Evolutionary conservation across 495 filamentous ascomycete genomes (phyloP).

Genomic region (Xylaria venustula): DNA sequence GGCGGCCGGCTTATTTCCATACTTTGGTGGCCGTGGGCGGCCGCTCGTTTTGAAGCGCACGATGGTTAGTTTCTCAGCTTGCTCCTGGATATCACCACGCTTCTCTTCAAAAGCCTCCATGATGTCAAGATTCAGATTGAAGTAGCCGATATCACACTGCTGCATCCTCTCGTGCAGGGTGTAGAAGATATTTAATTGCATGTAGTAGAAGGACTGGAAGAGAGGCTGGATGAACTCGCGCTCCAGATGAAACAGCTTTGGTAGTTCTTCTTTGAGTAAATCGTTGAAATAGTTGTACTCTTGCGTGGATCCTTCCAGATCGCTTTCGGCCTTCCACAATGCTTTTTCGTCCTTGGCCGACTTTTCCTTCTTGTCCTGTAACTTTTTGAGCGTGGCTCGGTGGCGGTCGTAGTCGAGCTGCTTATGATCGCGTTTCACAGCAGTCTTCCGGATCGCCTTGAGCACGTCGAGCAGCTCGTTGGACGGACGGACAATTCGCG

Average conservation of each 20-base stretch:
- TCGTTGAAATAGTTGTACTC: conserved; percentile 98
- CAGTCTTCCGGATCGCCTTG: conserved; percentile 88
- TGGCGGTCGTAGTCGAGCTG: conserved; percentile 94
- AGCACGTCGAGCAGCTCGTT: conserved; percentile 93
- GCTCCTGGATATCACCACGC: conserved; percentile 80
- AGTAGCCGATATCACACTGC: conserved; percentile 93
- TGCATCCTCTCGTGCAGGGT: conserved; percentile 98
- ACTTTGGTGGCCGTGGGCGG: conserved; percentile 54
- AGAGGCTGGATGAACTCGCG: conserved; percentile 94
- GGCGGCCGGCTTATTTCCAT: conserved; percentile 45
- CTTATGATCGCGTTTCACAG: conserved; percentile 92
- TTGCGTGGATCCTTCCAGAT: conserved; percentile 87
- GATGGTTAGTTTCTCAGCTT: conserved; percentile 76
- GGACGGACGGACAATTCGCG: conserved; percentile 85
- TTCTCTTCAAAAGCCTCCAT: conserved; percentile 88
- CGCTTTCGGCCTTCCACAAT: conserved; percentile 90
- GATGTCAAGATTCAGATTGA: conserved; percentile 84
- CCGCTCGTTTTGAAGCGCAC: conserved; percentile 87
- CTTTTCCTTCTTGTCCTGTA: conserved; percentile 97
- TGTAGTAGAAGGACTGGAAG: conserved; percentile 99
- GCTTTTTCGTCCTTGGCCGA: conserved; percentile 96
- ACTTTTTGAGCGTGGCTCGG: conserved; percentile 78
- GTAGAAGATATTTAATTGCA: conserved; percentile 99
- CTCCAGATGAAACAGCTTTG: conserved; percentile 88
- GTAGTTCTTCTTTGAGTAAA: conserved; percentile 90